phyloP scores from a whole-genome alignment of 208 protist genomes.

The Balamuthia mandrillaris region DNA sequence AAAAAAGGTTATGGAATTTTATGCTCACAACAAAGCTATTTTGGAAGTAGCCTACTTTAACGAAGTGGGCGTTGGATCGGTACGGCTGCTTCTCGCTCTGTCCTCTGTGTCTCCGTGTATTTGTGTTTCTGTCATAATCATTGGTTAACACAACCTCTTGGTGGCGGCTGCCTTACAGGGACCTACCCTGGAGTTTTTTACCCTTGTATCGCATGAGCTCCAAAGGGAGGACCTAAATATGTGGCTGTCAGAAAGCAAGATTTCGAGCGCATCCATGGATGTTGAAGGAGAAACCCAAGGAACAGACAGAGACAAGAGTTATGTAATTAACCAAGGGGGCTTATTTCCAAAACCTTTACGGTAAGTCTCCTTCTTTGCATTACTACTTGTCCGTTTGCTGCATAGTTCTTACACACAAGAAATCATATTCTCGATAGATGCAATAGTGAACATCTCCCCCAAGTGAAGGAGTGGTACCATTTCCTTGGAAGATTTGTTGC shows the following conservation, averaged over 20 bases:
- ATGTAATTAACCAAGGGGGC: constrained; percentile 26
- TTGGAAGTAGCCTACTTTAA: constrained; percentile 77
- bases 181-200: constrained; percentile 81
- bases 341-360: constrained; percentile 45
- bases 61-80: constrained; percentile 69
- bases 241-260: constrained; percentile 54
- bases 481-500: constrained; percentile 69
- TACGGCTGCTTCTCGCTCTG: neutral
- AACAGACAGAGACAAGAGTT: neutral
- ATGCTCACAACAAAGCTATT: constrained; percentile 58
- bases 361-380: neutral
- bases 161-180: constrained; percentile 34
- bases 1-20: constrained; percentile 68
- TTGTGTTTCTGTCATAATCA: neutral
- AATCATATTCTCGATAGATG: neutral
- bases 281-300: neutral
- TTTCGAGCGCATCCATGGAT: neutral
- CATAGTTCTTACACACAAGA: neutral
- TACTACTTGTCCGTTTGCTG: neutral
- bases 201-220: constrained; percentile 70
- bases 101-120: neutral
- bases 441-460: neutral
- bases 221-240: constrained; percentile 55
- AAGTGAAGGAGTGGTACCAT: constrained; percentile 51
- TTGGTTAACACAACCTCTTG: neutral